A percentile compares a stretch with the other conserved stretches of the same genome.
These are phyloP conservation scores for Murraya paniculata DNA, from an alignment of 345 rosid genomes.

Conservation along the genomic window DNA sequence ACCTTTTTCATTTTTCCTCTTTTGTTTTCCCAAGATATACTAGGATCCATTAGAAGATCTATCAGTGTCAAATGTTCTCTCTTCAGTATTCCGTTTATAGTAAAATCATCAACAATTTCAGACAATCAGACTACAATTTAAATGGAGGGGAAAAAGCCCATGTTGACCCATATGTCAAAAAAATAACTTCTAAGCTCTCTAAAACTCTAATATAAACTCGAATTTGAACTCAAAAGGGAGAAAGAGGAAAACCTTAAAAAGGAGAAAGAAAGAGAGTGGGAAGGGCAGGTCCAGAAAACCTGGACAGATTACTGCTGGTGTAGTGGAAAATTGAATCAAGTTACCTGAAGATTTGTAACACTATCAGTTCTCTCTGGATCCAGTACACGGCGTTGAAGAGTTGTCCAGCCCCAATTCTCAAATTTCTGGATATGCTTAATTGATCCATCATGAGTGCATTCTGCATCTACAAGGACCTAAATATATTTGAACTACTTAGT, in stretches of 20 bases:
- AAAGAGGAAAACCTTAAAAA: not conserved
- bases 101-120: conserved; percentile 1
- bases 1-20: not conserved
- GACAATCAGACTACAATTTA: not conserved
- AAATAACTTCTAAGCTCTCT: not conserved
- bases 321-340: not conserved
- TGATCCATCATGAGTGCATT: conserved; percentile 98
- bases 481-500: conserved; percentile 16
- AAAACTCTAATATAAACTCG: not conserved
- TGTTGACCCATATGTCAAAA: not conserved
- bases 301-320: not conserved
- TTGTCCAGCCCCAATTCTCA: conserved; percentile 96
- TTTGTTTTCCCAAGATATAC: not conserved
- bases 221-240: not conserved
- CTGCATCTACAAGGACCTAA: conserved; percentile 98
- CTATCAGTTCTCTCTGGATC: conserved; percentile 77
- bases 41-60: not conserved
- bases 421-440: conserved; percentile 82
- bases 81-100: not conserved
- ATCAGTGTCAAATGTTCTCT: not conserved
- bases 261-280: not conserved
- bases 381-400: conserved; percentile 80
- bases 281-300: not conserved
- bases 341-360: conserved; percentile 77
- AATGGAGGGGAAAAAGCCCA: not conserved